Percentiles rank a stretch among this genome's conserved stretches.
phyloP scores from a whole-genome alignment of 306 rosid genomes.

The Chamaecrista fasciculata region DNA sequence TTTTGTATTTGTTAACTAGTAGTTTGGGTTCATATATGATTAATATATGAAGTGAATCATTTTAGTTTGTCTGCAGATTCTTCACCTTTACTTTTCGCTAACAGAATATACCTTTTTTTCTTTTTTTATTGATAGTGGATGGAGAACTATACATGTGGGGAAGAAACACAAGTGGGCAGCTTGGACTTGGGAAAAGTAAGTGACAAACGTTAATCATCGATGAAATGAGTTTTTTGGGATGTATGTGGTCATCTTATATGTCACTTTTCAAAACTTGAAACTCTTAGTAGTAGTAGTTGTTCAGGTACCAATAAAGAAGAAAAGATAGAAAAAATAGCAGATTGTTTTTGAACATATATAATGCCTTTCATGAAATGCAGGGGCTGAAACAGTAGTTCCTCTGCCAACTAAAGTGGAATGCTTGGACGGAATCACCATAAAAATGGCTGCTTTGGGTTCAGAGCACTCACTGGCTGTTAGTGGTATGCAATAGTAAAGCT shows the following conservation, averaged over 20 bases:
- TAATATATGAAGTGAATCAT: background rate
- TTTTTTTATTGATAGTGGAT: slow-evolving; percentile 57
- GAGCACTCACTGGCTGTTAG: slow-evolving; percentile 83
- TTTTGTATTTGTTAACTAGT: background rate
- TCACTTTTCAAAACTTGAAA: background rate
- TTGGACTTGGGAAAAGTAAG: slow-evolving; percentile 94
- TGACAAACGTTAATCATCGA: slow-evolving; percentile 22
- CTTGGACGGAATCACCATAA: slow-evolving; percentile 73
- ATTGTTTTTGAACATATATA: slow-evolving; percentile 24
- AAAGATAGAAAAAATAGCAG: slow-evolving; percentile 2
- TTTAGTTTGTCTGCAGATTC: slow-evolving; percentile 19
- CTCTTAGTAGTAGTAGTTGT: slow-evolving; percentile 10
- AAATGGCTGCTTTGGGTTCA: slow-evolving; percentile 80
- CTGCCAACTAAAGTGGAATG: slow-evolving; percentile 79
- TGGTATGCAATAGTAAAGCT: slow-evolving; percentile 48
- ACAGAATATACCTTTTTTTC: background rate
- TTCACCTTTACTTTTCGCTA: slow-evolving; percentile 14
- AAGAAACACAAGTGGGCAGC: slow-evolving; percentile 82
- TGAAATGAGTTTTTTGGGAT: background rate
- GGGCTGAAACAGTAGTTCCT: slow-evolving; percentile 54
- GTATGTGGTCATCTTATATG: slow-evolving; percentile 5
- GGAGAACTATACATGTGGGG: slow-evolving; percentile 97
- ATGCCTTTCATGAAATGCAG: slow-evolving; percentile 40
- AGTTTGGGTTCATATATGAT: background rate
- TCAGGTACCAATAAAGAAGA: slow-evolving; percentile 1